Conservation (phyloP, 352 stramenopile genomes). For the Globisporangium acanthophoron region DNA sequence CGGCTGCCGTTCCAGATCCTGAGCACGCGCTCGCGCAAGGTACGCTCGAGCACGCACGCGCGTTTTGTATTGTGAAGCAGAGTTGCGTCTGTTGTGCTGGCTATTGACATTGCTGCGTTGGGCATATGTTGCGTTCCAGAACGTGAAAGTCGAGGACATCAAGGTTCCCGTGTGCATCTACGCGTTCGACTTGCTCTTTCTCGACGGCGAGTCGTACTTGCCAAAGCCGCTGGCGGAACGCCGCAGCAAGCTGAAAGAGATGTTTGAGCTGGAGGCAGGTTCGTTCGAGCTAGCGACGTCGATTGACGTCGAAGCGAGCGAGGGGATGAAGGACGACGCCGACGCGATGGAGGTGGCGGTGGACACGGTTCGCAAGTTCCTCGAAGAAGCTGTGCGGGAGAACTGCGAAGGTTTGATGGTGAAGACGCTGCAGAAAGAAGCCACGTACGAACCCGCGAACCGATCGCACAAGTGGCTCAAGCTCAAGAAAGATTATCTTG, state of each 20-base stretch:
- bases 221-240: constrained; percentile 86
- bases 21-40: constrained; percentile 95
- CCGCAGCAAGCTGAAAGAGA: constrained; percentile 84
- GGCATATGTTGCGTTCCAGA: constrained; percentile 14
- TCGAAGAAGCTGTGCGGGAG: constrained; percentile 92
- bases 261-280: constrained; percentile 91
- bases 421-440: constrained; percentile 98
- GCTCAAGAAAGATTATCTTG: constrained; percentile 99
- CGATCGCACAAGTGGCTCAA: constrained; percentile 99
- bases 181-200: constrained; percentile 98
- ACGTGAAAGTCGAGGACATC: constrained; percentile 86
- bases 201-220: constrained; percentile 96
- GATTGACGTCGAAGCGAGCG: constrained; percentile 82
- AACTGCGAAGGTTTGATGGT: constrained; percentile 99
- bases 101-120: neutral
- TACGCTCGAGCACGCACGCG: constrained; percentile 4
- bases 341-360: constrained; percentile 86
- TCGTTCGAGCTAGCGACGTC: constrained; percentile 94
- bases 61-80: neutral
- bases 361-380: constrained; percentile 87
- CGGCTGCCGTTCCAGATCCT: constrained; percentile 99
- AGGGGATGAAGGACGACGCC: constrained; percentile 83
- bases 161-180: constrained; percentile 92
- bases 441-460: constrained; percentile 96
- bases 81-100: neutral